Evolutionary conservation across 2,329 filamentous ascomycete species (phyloP), one percentile per base, ranked within the genome.

Genomic region (Trichoderma endophyticum): DNA sequence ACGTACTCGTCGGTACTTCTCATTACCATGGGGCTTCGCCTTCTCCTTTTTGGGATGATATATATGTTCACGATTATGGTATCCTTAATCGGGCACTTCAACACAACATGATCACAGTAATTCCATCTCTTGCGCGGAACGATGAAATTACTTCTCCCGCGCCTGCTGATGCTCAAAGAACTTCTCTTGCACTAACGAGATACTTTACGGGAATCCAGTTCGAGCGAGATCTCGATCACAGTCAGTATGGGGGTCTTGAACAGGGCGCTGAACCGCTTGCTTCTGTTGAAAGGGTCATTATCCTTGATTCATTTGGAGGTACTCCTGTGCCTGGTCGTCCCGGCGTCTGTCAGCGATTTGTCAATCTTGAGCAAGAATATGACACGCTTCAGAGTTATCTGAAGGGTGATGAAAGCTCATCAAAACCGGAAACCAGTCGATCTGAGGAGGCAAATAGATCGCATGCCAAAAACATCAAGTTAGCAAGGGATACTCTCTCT

Each of bases 291-390:
- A 89, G 95, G 43, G 86, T 99, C 56, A 97, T 99, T 73, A 84
- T 99, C 32, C 86, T 99, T 7, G 96, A 99, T 80, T 91, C 93
- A 0, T 83, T 94, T 0, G 96, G 96, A 3, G 95, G 94, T 0
- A 94, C 95, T 60, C 96, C 96, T 0, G 86, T 93, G 72, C 79
- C 86, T 76, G 80, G 80, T 6, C 79, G 78, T 28, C 78, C 80
- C 3, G 78, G 78, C 3, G 77, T 80, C 24, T 79, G 79, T 36
- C 83, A 85, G 70, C 78, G 83, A 43, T 98, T 98, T 78, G 89
- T 99, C 78, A 99, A 99, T 77, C 86, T 99, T 71, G 92, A 97
- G 78, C 94, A 98, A 78, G 95, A 99, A 79, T 97, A 92, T 75
- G 84, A 88, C 1, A 83, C 87, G 30, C 91, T 97, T 63, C 86